These are phyloP conservation scores for Stemphylium vesicarium DNA, from an alignment of 2,329 filamentous ascomycete species.

Conservation along the genomic window DNA sequence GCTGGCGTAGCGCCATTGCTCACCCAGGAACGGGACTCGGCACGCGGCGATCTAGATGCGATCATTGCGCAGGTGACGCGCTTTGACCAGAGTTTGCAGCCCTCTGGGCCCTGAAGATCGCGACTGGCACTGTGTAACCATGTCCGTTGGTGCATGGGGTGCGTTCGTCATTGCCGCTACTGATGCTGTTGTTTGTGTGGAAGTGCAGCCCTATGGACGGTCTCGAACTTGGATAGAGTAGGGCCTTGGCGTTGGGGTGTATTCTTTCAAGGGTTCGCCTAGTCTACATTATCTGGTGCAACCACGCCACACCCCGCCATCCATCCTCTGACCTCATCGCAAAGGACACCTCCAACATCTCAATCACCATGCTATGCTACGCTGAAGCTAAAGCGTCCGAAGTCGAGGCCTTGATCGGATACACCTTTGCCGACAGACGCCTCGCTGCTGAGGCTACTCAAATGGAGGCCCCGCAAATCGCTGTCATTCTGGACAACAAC, in stretches of 20 bases:
- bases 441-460: slow-evolving; percentile 20
- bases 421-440: slow-evolving; percentile 17
- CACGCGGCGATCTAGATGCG: slow-evolving; percentile 6
- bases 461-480: slow-evolving; percentile 10
- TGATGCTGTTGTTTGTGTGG: no score
- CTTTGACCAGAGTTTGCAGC: not conserved
- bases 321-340: not conserved
- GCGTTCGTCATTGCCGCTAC: no score
- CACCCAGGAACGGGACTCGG: slow-evolving; percentile 11
- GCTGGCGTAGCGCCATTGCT: not conserved
- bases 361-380: not conserved
- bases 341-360: not conserved
- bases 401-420: slow-evolving; percentile 9
- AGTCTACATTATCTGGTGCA: not conserved
- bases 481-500: not conserved
- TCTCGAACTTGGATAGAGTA: not conserved
- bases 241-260: not conserved
- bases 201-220: no score
- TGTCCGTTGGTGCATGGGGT: not conserved
- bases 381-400: not conserved
- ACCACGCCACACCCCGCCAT: not conserved
- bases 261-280: not conserved
- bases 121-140: not conserved
- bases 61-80: slow-evolving; percentile 7
- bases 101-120: not conserved